Percentiles rank a stretch among this genome's conserved stretches.
Conservation (phyloP, 352 stramenopile species). For the Phytophthora boehmeriae region DNA sequence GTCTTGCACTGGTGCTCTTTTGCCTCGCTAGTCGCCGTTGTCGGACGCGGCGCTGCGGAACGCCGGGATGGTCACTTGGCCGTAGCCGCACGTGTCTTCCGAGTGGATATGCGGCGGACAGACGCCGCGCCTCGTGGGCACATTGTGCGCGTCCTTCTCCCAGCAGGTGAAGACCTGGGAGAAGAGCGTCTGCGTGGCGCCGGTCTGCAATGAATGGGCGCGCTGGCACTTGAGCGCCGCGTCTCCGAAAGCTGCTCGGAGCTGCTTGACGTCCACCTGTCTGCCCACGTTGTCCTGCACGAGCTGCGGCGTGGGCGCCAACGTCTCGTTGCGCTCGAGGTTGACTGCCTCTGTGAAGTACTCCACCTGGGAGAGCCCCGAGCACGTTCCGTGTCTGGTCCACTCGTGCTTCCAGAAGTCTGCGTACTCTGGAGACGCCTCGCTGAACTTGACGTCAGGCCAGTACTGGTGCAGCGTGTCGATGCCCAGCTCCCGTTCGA, state of each 20-base stretch:
- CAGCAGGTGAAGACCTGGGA: conserved; percentile 87
- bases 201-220: neutral
- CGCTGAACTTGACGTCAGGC: conserved; percentile 85
- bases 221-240: conserved; percentile 43
- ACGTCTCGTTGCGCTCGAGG: conserved; percentile 75
- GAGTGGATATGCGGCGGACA: conserved; percentile 69
- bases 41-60: conserved; percentile 33
- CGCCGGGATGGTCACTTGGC: conserved; percentile 55
- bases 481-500: conserved; percentile 74
- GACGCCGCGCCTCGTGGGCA: conserved; percentile 50
- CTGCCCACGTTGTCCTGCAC: conserved; percentile 67
- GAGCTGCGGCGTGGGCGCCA: conserved; percentile 59
- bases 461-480: conserved; percentile 80
- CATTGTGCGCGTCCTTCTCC: conserved; percentile 63
- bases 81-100: conserved; percentile 72
- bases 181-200: conserved; percentile 39
- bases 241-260: conserved; percentile 53
- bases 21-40: conserved; percentile 14
- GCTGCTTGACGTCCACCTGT: conserved; percentile 43
- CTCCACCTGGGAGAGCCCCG: conserved; percentile 76
- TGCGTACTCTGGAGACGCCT: conserved; percentile 55
- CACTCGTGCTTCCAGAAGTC: conserved; percentile 95
- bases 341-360: conserved; percentile 89
- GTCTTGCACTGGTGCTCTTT: conserved; percentile 6
- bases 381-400: conserved; percentile 94